phyloP scores from a whole-genome alignment of 345 rosid species.

The Garcia nutans region DNA sequence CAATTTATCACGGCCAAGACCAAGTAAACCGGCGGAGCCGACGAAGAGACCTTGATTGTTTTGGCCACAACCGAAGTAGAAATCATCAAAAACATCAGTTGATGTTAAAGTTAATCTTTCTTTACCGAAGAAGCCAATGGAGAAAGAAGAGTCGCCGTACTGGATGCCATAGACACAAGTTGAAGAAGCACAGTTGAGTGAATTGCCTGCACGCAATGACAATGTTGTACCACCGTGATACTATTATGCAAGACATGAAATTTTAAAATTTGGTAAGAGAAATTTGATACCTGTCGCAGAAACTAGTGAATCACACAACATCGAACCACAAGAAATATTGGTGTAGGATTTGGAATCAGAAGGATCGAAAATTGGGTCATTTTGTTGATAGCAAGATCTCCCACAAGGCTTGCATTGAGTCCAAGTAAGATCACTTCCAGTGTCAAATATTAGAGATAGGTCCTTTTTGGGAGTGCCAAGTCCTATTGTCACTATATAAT shows the following conservation, averaged over 20 bases:
- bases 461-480: constrained; percentile 28
- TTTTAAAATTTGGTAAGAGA: too few species aligned
- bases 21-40: constrained; percentile 69
- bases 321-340: constrained; percentile 57
- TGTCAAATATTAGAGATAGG: constrained; percentile 28
- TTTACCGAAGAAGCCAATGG: constrained; percentile 58
- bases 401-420: constrained; percentile 34
- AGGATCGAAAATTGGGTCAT: constrained; percentile 23
- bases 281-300: constrained; percentile 49
- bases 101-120: constrained; percentile 59
- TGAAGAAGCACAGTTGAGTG: constrained; percentile 48
- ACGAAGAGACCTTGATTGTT: constrained; percentile 74
- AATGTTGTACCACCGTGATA: too few species aligned
- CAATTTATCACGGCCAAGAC: constrained; percentile 71
- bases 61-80: constrained; percentile 81
- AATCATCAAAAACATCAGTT: constrained; percentile 40
- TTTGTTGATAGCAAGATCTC: constrained; percentile 24
- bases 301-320: constrained; percentile 42
- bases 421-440: constrained; percentile 35
- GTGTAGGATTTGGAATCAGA: constrained; percentile 44
- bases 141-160: constrained; percentile 76
- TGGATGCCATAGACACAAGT: constrained; percentile 69
- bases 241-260: too few species aligned
- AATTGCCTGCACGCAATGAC: background rate
- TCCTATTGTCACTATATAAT: constrained; percentile 29